Evolutionary conservation across 1,284 basidiomycete species (phyloP), one percentile per base, ranked within the genome.

Genomic region (Chondrostereum purpureum): DNA sequence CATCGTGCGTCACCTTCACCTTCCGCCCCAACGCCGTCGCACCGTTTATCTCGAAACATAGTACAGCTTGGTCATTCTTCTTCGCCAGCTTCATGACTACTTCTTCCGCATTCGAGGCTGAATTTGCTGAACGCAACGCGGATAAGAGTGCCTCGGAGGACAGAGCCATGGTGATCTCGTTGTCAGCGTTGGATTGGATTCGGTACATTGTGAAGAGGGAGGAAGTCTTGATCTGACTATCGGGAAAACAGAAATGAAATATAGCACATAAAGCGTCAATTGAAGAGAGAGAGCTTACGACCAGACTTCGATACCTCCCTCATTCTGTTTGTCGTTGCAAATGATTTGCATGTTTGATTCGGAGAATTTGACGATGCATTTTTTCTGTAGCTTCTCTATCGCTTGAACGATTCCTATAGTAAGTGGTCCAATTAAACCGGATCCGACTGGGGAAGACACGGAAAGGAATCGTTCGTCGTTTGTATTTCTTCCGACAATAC

Each of bases 261-360:
- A n/a, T n/a, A n/a, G n/a, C n/a, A n/a, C n/a, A n/a, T n/a, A 19
- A 12, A 21, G 10, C 5, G 24, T n/a, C 40, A 37, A 41, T 38
- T 46, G 35, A 41, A 21, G 16, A 11, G 13, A 22, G 12, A 31
- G 11, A 14, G 78, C 89, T 63, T 56, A 93, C 91, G 89, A 91
- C 91, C 92, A 94, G 39, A 93, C 88, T 61, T 93, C 89, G 5
- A 92, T 84, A 2, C 91, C 89, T 5, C 88, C 89, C 53, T 88
- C 86, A 49, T 81, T 86, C 33, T 76, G 75, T 51, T 91, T 88
- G 47, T 75, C 78, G 38, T 83, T 80, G 67, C 88, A 92, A 46
- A 94, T 92, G 53, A 93, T 84, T 50, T 84, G 81, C 67, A 93
- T 83, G 38, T 78, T 80, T 5, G 73, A 75, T 50, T 85, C 79